A percentile compares a stretch with the other conserved stretches of the same genome.
Evolutionary conservation across 2,329 filamentous ascomycete species (phyloP).

Genomic region (Raffaelea arxii): DNA sequence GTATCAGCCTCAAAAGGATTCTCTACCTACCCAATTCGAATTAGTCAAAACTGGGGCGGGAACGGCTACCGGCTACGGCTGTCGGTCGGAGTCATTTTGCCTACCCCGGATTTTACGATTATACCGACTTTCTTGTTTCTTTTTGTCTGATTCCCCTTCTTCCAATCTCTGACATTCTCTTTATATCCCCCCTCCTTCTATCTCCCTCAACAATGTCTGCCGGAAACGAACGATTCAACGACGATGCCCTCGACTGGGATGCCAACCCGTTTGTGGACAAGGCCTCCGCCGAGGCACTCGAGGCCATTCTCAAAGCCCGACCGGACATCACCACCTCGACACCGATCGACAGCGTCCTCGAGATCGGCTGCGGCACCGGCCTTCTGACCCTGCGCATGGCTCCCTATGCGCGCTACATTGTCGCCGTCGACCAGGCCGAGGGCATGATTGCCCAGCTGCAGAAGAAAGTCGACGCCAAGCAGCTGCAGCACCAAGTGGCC

Average conservation of each 20-base stretch:
- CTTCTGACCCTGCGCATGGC: conserved; percentile 40
- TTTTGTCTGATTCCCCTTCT: too few species aligned
- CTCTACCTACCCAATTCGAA: too few species aligned
- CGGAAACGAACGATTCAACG: conserved; percentile 40
- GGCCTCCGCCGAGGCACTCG: conserved; percentile 31
- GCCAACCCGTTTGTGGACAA: conserved; percentile 38
- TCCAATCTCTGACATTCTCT: too few species aligned
- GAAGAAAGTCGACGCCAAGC: conserved; percentile 29
- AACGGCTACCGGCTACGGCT: too few species aligned
- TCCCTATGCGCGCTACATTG: conserved; percentile 34
- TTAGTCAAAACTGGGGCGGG: too few species aligned
- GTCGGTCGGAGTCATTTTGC: too few species aligned
- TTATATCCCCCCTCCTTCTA: too few species aligned
- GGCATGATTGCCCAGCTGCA: conserved; percentile 45
- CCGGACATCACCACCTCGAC: conserved; percentile 16
- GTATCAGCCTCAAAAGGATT: too few species aligned
- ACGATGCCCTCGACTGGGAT: conserved; percentile 45
- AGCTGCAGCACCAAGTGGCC: conserved; percentile 20
- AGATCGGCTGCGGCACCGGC: conserved; percentile 48
- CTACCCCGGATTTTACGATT: too few species aligned
- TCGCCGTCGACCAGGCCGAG: conserved; percentile 42
- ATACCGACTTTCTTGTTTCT: too few species aligned
- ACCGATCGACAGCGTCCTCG: conserved; percentile 33
- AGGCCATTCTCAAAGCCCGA: conserved; percentile 31
- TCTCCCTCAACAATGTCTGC: conserved; percentile 6